Evolutionary conservation across 164 flowering plant species (phyloP), one percentile per base, ranked within the genome.

Genomic region (Santalum album): DNA sequence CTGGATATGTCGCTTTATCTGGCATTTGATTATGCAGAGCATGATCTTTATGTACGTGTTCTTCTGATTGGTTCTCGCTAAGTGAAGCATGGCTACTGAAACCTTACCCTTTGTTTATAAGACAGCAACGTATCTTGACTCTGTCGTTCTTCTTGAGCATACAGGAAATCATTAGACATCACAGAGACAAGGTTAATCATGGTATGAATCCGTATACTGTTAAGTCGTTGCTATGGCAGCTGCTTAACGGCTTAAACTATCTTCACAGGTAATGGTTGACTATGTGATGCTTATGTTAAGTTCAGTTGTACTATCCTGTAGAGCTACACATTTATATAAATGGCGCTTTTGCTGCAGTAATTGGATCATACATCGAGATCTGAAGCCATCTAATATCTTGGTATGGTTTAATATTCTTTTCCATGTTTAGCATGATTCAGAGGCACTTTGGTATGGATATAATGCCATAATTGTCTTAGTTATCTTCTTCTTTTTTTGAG

Each of bases 341-440:
- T 22, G 22, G 24, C n/a, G 9, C 19, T 48, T 57, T 70, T 26
- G 35, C 18, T 78, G 73, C 78, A 92, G 96, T 72, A 94, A 94
- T 56, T 94, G 99, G 99, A 90, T 94, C 46, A 81, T 94, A 34
- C 99, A 94, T 65, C 82, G 99, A 49, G 99, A 90, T 76, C 70
- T 94, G 23, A 94, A 90, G 78, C 99, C 99, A 39, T 94, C 99
- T 48, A 94, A 94, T 66, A 94, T 94, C 57, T 63, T 94, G 87
- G 97, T 85, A 75, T 21, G 66, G 16, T 57, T 48, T 25, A 40
- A 40, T 2, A 10, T 42, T 7, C 32, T 58, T 16, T n/a, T 36
- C 57, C 12, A 18, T 25, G 9, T 10, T 32, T 10, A 27, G 19
- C 53, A 24, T 42, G 2, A 46, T 18, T 39, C 34, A 49, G 14